Percentiles rank a stretch among this genome's conserved stretches.
Evolutionary conservation across 352 stramenopile genomes (phyloP).

Genomic region (Phytophthora europaea): DNA sequence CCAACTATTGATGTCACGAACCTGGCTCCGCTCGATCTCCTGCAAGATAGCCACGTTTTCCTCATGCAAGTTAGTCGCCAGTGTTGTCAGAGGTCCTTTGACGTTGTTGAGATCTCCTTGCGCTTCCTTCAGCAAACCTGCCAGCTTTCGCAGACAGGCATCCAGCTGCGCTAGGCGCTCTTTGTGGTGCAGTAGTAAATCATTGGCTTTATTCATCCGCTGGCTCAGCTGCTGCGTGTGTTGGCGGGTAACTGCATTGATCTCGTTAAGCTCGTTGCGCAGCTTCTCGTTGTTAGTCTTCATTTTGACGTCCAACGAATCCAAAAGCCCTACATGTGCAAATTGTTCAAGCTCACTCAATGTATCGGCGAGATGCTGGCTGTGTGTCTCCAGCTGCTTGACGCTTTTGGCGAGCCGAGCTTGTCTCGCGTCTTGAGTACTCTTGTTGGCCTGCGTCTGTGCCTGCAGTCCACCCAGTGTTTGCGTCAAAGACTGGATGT

Average conservation of each 20-base stretch:
- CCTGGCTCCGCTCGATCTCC: slow-evolving; percentile 77
- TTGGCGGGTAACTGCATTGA: slow-evolving; percentile 25
- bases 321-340: slow-evolving; percentile 47
- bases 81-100: slow-evolving; percentile 65
- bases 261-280: slow-evolving; percentile 36
- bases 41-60: slow-evolving; percentile 75
- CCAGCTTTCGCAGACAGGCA: slow-evolving; percentile 35
- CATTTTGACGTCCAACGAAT: slow-evolving; percentile 48
- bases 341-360: slow-evolving; percentile 59
- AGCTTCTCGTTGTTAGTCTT: slow-evolving; percentile 37
- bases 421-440: slow-evolving; percentile 27
- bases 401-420: slow-evolving; percentile 34
- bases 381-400: slow-evolving; percentile 38
- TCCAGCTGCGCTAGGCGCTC: slow-evolving; percentile 55
- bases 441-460: slow-evolving; percentile 32
- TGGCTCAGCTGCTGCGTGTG: slow-evolving; percentile 38
- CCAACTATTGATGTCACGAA: slow-evolving; percentile 19
- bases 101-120: slow-evolving; percentile 54
- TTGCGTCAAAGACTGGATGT: slow-evolving; percentile 29
- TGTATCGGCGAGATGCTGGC: slow-evolving; percentile 38
- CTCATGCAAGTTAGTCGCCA: slow-evolving; percentile 68
- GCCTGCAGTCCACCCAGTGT: slow-evolving; percentile 29
- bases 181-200: slow-evolving; percentile 46
- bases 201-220: slow-evolving; percentile 43
- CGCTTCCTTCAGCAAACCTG: slow-evolving; percentile 35